Conservation (phyloP, 495 filamentous ascomycete genomes). For the Friedmanniomyces endolithicus region DNA sequence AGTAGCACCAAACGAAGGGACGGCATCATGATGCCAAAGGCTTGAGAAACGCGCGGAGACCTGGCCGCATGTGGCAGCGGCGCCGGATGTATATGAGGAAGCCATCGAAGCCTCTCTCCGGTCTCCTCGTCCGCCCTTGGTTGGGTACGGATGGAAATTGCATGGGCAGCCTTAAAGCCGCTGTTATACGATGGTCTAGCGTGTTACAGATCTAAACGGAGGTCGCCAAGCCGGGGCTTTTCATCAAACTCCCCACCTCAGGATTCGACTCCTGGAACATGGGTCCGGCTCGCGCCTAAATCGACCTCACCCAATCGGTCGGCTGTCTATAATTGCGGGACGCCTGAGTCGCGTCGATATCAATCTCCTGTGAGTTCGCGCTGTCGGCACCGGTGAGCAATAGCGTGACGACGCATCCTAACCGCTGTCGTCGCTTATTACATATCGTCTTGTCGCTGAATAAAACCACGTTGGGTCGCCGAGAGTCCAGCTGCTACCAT, state of each 20-base stretch:
- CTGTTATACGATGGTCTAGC: background rate
- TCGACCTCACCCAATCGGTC: background rate
- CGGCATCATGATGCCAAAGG: background rate
- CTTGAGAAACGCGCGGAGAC: background rate
- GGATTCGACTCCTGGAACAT: background rate
- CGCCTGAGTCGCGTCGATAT: no score
- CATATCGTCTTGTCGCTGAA: no score
- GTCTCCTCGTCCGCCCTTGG: background rate
- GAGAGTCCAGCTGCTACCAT: no score
- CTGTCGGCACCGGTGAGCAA: no score
- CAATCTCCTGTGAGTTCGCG: no score
- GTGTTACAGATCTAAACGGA: background rate
- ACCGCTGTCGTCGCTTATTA: no score
- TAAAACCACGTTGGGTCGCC: no score
- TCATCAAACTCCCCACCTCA: background rate
- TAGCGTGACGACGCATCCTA: no score
- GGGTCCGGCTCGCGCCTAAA: background rate
- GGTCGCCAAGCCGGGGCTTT: background rate
- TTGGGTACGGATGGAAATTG: background rate
- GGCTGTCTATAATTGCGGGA: background rate
- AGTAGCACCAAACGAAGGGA: background rate
- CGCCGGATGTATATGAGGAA: background rate
- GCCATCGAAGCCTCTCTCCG: background rate
- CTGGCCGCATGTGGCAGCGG: background rate
- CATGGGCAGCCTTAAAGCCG: background rate